phyloP scores from a whole-genome alignment of 768 basidiomycete genomes.

The Ramaria sp. region DNA sequence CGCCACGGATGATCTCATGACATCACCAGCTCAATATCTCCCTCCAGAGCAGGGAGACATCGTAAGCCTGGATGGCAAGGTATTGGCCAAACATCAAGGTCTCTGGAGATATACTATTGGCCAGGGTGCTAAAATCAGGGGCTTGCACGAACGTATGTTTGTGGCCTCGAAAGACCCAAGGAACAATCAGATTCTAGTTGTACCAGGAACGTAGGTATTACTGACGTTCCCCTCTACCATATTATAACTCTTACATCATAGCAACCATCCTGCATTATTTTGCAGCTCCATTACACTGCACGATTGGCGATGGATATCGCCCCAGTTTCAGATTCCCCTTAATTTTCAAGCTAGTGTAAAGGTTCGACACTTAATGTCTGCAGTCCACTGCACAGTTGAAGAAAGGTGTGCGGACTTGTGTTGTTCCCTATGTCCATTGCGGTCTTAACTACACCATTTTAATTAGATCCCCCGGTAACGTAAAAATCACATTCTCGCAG shows the following conservation, averaged over 20 bases:
- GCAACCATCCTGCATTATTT: conserved; percentile 52
- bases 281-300: conserved; percentile 23
- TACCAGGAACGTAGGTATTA: conserved; percentile 50
- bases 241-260: neutral
- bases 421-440: neutral
- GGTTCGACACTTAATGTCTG: conserved; percentile 60
- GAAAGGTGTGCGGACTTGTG: conserved; percentile 25
- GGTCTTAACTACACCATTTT: neutral
- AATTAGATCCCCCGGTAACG: neutral
- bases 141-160: conserved; percentile 52
- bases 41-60: conserved; percentile 59
- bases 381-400: conserved; percentile 40
- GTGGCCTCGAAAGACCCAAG: conserved; percentile 60
- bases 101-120: conserved; percentile 84
- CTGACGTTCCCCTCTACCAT: neutral
- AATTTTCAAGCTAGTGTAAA: conserved; percentile 42
- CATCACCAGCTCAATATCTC: conserved; percentile 61
- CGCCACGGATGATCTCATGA: neutral
- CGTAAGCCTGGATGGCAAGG: conserved; percentile 44
- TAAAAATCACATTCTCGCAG: conserved; percentile 41
- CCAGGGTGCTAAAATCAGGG: conserved; percentile 59
- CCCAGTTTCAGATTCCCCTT: conserved; percentile 20
- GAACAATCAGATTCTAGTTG: conserved; percentile 64
- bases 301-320: conserved; percentile 74
- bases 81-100: conserved; percentile 55